Percentiles rank a stretch among this genome's conserved stretches.
Conservation (phyloP, 371 early-diverging fungal genomes). For the Cokeromyces recurvatus region DNA sequence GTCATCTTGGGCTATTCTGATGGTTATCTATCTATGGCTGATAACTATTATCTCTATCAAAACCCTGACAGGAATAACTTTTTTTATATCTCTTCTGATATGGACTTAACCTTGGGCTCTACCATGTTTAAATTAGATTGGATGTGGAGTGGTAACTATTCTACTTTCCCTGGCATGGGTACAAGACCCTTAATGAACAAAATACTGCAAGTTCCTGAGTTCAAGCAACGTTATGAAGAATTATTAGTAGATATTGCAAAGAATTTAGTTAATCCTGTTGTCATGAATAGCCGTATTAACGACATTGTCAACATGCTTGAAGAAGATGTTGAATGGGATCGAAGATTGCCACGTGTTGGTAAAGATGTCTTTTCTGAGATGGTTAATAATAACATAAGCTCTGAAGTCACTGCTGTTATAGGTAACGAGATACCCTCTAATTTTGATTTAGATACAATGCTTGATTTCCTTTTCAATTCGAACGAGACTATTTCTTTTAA, state of each 20-base stretch:
- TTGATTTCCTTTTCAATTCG: neutral
- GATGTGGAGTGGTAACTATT: conserved; percentile 27
- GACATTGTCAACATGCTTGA: conserved; percentile 17
- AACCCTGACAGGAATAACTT: conserved; percentile 11
- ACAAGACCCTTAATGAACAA: conserved; percentile 17
- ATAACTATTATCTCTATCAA: conserved; percentile 34
- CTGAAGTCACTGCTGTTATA: neutral
- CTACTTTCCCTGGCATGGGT: conserved; percentile 18
- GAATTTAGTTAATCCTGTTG: conserved; percentile 17
- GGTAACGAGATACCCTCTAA: neutral
- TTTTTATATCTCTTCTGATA: conserved; percentile 28
- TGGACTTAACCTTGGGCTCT: conserved; percentile 29
- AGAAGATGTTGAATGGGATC: conserved; percentile 40
- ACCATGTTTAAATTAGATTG: conserved; percentile 5
- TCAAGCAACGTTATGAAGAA: conserved; percentile 21
- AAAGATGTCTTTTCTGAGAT: neutral
- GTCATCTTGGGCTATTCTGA: conserved; percentile 31
- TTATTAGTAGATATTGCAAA: conserved; percentile 14
- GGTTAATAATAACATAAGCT: neutral
- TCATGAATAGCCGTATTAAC: conserved; percentile 19
- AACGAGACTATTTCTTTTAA: neutral
- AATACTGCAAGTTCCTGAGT: conserved; percentile 14
- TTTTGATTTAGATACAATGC: neutral
- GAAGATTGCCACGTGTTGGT: conserved; percentile 13
- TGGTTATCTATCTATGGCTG: conserved; percentile 27